A percentile compares a stretch with the other conserved stretches of the same genome.
phyloP scores from a whole-genome alignment of 495 filamentous ascomycete genomes.

The Lasiosphaeriaceae sp. region DNA sequence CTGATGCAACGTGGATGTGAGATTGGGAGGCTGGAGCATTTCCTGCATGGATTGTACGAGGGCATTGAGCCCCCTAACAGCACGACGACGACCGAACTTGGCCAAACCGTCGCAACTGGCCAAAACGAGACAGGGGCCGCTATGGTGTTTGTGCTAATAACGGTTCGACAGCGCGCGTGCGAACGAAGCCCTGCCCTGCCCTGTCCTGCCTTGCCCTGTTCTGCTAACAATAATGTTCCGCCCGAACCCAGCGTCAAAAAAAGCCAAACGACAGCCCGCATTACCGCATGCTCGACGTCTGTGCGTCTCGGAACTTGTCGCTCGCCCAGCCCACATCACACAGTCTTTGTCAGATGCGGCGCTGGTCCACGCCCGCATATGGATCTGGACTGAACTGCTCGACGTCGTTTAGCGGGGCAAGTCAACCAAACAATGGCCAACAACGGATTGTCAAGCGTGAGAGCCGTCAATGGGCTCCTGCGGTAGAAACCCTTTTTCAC shows the following conservation, averaged over 20 bases:
- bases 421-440: slow-evolving; percentile 20
- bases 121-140: slow-evolving; percentile 8
- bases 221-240: no score
- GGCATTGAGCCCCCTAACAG: slow-evolving; percentile 15
- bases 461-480: slow-evolving; percentile 17
- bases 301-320: slow-evolving; percentile 26
- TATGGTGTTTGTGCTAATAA: no score
- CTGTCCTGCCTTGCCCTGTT: not conserved
- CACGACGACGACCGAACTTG: slow-evolving; percentile 24
- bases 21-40: slow-evolving; percentile 15
- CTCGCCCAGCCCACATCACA: slow-evolving; percentile 19
- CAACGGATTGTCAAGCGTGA: slow-evolving; percentile 20
- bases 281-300: slow-evolving; percentile 14
- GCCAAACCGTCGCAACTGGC: slow-evolving; percentile 19
- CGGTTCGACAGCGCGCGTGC: no score
- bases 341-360: slow-evolving; percentile 21
- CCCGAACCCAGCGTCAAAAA: not conserved
- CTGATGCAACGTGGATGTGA: slow-evolving; percentile 20
- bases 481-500: slow-evolving; percentile 12
- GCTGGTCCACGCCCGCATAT: not conserved
- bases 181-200: not conserved
- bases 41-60: slow-evolving; percentile 18
- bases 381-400: slow-evolving; percentile 9
- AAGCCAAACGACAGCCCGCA: no score
- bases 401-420: slow-evolving; percentile 22